These are phyloP conservation scores for Stygiomarasmius scandens DNA, from an alignment of 1,284 basidiomycete genomes.

Conservation along the genomic window DNA sequence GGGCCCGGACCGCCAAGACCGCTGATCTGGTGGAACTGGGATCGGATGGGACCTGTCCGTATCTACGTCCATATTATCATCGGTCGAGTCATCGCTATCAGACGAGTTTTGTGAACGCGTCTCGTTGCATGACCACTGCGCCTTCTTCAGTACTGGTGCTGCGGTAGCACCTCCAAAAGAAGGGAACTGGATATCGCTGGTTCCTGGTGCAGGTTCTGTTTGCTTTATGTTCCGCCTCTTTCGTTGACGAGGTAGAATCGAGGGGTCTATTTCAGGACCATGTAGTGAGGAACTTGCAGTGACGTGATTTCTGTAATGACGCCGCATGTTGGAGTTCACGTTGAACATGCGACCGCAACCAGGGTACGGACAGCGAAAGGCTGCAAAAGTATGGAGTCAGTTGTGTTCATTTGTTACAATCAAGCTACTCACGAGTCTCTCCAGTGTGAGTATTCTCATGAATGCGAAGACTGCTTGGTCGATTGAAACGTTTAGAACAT, in stretches of 20 bases:
- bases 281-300: background rate
- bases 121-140: background rate
- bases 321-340: slow-evolving; percentile 81
- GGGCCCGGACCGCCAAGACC: too few species aligned
- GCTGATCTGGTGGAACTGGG: too few species aligned
- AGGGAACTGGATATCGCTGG: too few species aligned
- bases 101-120: background rate
- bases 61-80: background rate
- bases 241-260: background rate
- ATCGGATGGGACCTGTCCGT: too few species aligned
- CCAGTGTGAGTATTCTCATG: slow-evolving; percentile 80
- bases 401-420: slow-evolving; percentile 8
- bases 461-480: slow-evolving; percentile 75
- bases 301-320: slow-evolving; percentile 73
- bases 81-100: background rate
- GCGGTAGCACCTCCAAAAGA: too few species aligned
- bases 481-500: slow-evolving; percentile 73
- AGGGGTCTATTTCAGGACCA: background rate
- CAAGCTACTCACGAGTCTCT: slow-evolving; percentile 62
- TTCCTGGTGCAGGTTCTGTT: background rate
- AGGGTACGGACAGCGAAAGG: slow-evolving; percentile 71
- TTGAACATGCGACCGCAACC: slow-evolving; percentile 75
- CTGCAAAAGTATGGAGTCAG: slow-evolving; percentile 35
- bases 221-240: background rate
- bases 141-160: background rate